Base-by-base conservation (phyloP, 2,329 filamentous ascomycete genomes). In the Pezicula carpinea region DNA sequence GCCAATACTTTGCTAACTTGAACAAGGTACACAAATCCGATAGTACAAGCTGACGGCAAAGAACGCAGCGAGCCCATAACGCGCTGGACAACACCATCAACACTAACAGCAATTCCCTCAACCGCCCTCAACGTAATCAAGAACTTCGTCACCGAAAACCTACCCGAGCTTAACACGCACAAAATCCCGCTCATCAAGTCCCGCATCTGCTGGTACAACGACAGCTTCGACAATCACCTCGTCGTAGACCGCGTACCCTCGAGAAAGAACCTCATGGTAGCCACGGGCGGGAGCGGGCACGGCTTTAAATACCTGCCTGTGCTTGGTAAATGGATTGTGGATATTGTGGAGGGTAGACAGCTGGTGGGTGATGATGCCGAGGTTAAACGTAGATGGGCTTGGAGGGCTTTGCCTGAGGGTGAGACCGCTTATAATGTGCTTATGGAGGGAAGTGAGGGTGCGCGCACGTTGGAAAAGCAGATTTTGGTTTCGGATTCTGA, bases 291-390 rank as follows among this genome's bases (percentile, higher is more conserved):
- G 0, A 76, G 72, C 31, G 80, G 81, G 0, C 80, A 83, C 60
- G 80, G 69, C 0, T 83, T 82, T 61, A 83, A 83, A 54, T 83
- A 79, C 49, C 57, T 82, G 41, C 80, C 80, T 0, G 74, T 75
- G 3, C 71, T 83, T 53, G 79, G 80, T 1, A 72, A 73, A 31
- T 70, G 68, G 50, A 73, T 82, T 11, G 68, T 75, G 0, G 72
- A 80, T 51, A 69, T 72, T n/a, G 59, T 81, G 6, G 65, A 72
- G 15, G 57, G 59, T 1, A 7, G 17, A 6, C 2, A 34, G 17
- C 17, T 34, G 32, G 47, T 63, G 6, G 60, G 32, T 14, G 18
- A 22, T 6, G 18, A 69, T 36, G 58, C 53, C 44, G 55, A 62
- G 6, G 47, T 59, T 8, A 23, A 53, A 7, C 42, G 49, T n/a